Evolutionary conservation across 1,139 yeast genomes (phyloP).

Genomic region (Suzukiozyma palmioleophila): DNA sequence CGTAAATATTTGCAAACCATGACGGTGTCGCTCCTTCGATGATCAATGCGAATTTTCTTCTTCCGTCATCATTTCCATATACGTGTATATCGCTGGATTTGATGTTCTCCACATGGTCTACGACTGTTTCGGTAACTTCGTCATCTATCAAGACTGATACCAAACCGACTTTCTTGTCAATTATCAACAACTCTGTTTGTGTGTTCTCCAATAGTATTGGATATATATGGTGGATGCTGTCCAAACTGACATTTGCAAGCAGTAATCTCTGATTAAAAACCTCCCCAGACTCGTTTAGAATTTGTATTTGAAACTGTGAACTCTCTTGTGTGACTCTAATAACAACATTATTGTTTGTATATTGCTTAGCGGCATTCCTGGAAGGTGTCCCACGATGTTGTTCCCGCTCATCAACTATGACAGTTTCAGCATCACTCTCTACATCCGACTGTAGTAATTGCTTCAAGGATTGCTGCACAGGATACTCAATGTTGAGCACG

Average conservation of each 20-base stretch:
- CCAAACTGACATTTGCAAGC: neutral
- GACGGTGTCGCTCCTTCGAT: neutral
- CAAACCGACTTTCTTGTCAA: neutral
- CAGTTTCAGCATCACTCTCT: constrained; percentile 26
- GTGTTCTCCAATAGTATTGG: neutral
- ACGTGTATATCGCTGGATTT: neutral
- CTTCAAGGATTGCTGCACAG: too few relatives aligned
- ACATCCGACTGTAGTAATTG: constrained; percentile 2
- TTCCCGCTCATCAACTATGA: constrained; percentile 17
- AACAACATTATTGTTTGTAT: neutral
- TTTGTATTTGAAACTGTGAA: neutral
- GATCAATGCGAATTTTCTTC: neutral
- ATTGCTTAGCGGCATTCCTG: neutral
- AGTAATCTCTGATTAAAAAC: neutral
- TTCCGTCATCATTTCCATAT: neutral
- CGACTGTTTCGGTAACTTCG: neutral
- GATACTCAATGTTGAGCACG: neutral
- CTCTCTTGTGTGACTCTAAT: neutral
- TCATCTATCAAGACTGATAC: neutral
- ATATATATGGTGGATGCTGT: neutral
- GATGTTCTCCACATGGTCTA: neutral
- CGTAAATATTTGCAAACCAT: constrained; percentile 2
- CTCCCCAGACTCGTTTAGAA: neutral
- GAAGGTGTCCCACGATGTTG: constrained; percentile 5
- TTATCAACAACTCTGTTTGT: neutral